Evolutionary conservation across 805 yeast species (phyloP).

Genomic region (Dipodascopsis tothii): DNA sequence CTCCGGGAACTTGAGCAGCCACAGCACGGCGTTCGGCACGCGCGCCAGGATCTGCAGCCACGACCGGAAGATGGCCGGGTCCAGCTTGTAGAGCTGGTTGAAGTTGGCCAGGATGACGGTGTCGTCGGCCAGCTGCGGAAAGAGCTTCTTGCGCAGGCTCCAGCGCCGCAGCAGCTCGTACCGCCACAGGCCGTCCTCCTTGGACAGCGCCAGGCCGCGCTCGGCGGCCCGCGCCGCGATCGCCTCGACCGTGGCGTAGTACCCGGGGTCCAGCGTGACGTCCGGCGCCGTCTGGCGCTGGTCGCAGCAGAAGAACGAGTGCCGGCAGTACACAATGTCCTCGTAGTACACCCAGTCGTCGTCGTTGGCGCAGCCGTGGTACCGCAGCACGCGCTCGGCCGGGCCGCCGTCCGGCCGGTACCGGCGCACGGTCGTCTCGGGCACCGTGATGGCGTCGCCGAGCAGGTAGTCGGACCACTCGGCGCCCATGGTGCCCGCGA

Average conservation of each 20-base stretch:
- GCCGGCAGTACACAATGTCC: slow-evolving; percentile 27
- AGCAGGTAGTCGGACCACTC: slow-evolving; percentile 30
- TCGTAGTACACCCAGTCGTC: slow-evolving; percentile 26
- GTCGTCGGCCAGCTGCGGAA: slow-evolving; percentile 25
- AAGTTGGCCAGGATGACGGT: slow-evolving; percentile 30
- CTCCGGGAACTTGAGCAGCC: slow-evolving; percentile 32
- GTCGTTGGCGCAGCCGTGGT: slow-evolving; percentile 8
- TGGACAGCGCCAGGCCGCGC: neutral
- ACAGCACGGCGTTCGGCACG: slow-evolving; percentile 28
- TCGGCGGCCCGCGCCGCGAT: neutral
- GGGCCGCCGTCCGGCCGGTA: neutral
- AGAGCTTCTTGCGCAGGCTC: slow-evolving; percentile 24
- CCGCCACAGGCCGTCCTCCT: slow-evolving; percentile 17
- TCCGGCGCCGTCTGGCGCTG: slow-evolving; percentile 31
- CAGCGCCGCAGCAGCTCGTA: slow-evolving; percentile 23
- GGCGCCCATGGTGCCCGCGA: slow-evolving; percentile 31
- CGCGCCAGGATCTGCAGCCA: slow-evolving; percentile 29
- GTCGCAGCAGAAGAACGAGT: slow-evolving; percentile 32
- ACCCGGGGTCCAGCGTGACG: slow-evolving; percentile 1
- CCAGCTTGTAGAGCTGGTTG: slow-evolving; percentile 32
- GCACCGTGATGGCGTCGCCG: slow-evolving; percentile 26
- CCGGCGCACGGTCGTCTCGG: slow-evolving; percentile 10
- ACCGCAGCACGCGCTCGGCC: slow-evolving; percentile 7
- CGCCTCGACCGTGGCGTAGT: neutral
- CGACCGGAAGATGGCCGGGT: slow-evolving; percentile 27